Conservation (phyloP, 2,329 filamentous ascomycete genomes). For the Ambrosiella xylebori region DNA sequence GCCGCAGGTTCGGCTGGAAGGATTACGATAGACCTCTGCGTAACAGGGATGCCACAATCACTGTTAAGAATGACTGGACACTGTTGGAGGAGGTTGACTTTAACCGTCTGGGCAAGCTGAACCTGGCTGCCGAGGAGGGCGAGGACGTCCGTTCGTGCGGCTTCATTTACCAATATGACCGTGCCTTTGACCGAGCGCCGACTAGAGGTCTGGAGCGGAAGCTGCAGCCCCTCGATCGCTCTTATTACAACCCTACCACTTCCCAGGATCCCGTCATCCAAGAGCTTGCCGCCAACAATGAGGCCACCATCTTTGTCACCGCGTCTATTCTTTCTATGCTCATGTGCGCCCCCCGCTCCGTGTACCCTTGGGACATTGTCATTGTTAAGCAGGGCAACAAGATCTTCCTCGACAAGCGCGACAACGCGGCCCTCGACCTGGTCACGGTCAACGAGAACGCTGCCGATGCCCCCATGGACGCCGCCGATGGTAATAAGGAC, state of each 20-base stretch:
- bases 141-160: slow-evolving; percentile 92
- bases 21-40: slow-evolving; percentile 96
- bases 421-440: slow-evolving; percentile 86
- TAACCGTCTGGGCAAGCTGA: slow-evolving; percentile 84
- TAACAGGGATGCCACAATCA: slow-evolving; percentile 89
- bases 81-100: slow-evolving; percentile 98
- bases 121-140: slow-evolving; percentile 83
- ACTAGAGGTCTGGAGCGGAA: slow-evolving; percentile 80
- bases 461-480: slow-evolving; percentile 80
- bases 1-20: slow-evolving; percentile 91
- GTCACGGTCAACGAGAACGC: slow-evolving; percentile 99
- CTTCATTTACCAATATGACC: slow-evolving; percentile 97
- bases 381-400: slow-evolving; percentile 87
- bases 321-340: slow-evolving; percentile 97
- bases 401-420: slow-evolving; percentile 97
- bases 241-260: slow-evolving; percentile 95
- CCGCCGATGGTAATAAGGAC: slow-evolving; percentile 84
- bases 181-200: slow-evolving; percentile 80
- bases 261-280: slow-evolving; percentile 93
- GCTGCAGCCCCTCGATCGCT: slow-evolving; percentile 76
- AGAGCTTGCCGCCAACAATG: slow-evolving; percentile 86
- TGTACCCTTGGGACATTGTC: slow-evolving; percentile 97
- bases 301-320: slow-evolving; percentile 91
- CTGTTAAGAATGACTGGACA: slow-evolving; percentile 89
- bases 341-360: slow-evolving; percentile 91